Base-by-base conservation (phyloP, 371 early-diverging fungal species). In the Rhizopus delemar region DNA sequence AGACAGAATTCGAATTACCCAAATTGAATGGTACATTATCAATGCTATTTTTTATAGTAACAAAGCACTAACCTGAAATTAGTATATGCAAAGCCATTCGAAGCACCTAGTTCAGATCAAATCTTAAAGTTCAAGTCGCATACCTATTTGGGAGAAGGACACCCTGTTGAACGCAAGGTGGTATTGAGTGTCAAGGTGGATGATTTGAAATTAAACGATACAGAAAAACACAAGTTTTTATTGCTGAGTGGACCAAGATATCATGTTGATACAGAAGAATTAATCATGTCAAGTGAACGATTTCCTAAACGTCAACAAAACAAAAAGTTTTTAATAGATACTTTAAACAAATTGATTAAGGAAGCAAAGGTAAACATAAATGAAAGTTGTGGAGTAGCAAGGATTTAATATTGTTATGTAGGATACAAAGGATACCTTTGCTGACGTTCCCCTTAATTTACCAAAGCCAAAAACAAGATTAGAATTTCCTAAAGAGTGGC, bases 231-330 rank as follows among this genome's bases (percentile, higher is more conserved):
- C 67, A 86, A 86, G 62, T 76, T 87, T 46, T 62, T 86, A 35
- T 61, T 89, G 41, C 62, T 89, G 56, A 74, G 77, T 57, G 87
- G 87, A 54, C 74, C 85, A 4, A 75, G 85, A 57, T 87, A 85
- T 63, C 62, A 83, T 58, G 84, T 86, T 8, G 69, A 80, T 45
- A 74, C 75, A 13, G 73, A 73, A 5, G 72, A 77, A 59, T 59
- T 86, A 57, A 78, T 78, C 61, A 73, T 89, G 64, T 83, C 86
- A 28, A 78, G 84, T 36, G 86, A 87, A 45, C 77, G 77, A 65
- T 87, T 85, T 53, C 80, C 81, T 59, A 74, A 84, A 34, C 75
- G 77, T n/a, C 82, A 81, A 15, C 87, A 89, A 60, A 89, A 89
- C 74, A 84, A 86, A 65, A 82, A 80, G 59, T 86, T 78, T 65